Evolutionary conservation across 2,329 filamentous ascomycete species (phyloP), one percentile per base, ranked within the genome.

Genomic region (Basipetospora sp.): DNA sequence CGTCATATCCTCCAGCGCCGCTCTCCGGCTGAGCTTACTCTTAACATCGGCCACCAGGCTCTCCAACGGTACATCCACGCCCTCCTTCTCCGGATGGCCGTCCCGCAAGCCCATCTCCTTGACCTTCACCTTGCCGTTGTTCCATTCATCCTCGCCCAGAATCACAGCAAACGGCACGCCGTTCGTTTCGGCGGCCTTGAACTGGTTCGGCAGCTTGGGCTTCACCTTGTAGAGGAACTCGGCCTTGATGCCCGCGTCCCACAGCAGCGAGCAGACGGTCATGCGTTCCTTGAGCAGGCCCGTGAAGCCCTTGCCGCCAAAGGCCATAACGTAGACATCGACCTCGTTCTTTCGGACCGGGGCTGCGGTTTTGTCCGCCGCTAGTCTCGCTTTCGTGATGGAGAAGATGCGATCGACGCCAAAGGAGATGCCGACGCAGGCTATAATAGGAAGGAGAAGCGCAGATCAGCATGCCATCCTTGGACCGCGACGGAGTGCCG

Each of bases 331-430:
- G 58, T 77, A 94, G 32, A 87, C 86, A 52, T 96, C 87, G 3
- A 87, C 79, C 48, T 90, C 81, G 51, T 78, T 85, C 45, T 69
- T 67, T 44, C 81, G 66, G 37, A 76, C 39, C 3, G 42, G 37
- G 2, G 43, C 61, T 20, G 60, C 57, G 39, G 63, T 69, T 49
- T 71, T 67, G 41, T 74, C 71, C 41, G 69, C 71, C 43, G 73
- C 74, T 54, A 84, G 69, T 34, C 77, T 70, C 10, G 83, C 78
- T 57, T 93, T 87, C 45, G 80, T 84, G 52, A 94, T 87, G 48
- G 81, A 85, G 62, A 93, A 94, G 52, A 96, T 94, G 48, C 88
- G 79, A 58, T 96, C 88, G 34, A 94, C 84, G 39, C 88, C 88
- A 53, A 96, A 94, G 2, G 87, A 94, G 47, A 93, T 82, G 37